Conservation (phyloP, 2,329 filamentous ascomycete genomes). For the Xylaria sp. region DNA sequence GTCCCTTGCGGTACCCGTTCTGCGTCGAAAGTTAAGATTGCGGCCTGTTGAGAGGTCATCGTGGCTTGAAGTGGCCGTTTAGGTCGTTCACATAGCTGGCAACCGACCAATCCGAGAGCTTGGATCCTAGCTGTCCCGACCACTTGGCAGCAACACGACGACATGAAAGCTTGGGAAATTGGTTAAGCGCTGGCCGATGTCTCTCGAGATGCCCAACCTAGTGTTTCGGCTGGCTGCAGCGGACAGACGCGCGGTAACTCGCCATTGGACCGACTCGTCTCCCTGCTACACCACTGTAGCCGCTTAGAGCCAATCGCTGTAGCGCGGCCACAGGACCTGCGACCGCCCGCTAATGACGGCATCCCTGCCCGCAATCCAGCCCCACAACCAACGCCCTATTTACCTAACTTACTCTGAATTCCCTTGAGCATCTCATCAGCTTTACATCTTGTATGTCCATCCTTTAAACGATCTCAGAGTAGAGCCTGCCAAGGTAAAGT, state of each 20-base stretch:
- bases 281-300: neutral
- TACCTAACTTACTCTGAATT: neutral
- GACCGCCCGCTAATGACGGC: neutral
- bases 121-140: conserved; percentile 27
- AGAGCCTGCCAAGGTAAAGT: neutral
- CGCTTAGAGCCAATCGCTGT: conserved; percentile 2
- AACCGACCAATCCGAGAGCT: conserved; percentile 38
- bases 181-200: conserved; percentile 40
- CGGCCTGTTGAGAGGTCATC: conserved; percentile 43
- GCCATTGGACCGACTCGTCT: neutral
- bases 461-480: neutral
- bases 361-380: neutral
- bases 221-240: conserved; percentile 3
- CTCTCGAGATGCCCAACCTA: conserved; percentile 17
- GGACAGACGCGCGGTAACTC: neutral
- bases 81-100: conserved; percentile 9
- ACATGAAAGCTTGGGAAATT: conserved; percentile 31
- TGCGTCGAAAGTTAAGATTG: conserved; percentile 41
- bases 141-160: conserved; percentile 25
- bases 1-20: conserved; percentile 15
- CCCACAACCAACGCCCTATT: neutral
- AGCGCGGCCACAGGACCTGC: neutral
- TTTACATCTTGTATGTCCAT: neutral
- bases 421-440: neutral
- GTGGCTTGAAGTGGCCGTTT: conserved; percentile 29